Percentiles rank a stretch among this genome's conserved stretches.
Evolutionary conservation across 192 early-diverging fungal genomes (phyloP).

Genomic region (Funneliformis mosseae): DNA sequence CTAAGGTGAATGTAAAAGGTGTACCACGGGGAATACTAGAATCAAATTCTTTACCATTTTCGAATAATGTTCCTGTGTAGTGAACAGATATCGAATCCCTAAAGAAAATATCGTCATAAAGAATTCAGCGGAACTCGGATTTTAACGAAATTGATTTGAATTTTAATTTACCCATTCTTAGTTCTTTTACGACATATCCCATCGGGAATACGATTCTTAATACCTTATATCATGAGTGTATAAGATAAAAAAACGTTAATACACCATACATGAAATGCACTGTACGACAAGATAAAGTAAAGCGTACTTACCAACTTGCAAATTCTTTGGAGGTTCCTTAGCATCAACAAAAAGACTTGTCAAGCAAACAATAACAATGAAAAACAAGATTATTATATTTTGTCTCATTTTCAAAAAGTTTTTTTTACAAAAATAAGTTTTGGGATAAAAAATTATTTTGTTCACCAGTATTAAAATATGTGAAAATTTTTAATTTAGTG

Average conservation of each 20-base stretch:
- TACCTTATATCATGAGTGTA: conserved; percentile 11
- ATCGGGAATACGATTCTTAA: conserved; percentile 28
- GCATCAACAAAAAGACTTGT: conserved; percentile 8
- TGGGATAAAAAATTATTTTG: too few relatives aligned
- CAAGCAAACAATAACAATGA: conserved; percentile 6
- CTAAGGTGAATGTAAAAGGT: conserved; percentile 75
- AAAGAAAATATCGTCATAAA: not conserved
- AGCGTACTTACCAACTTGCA: conserved; percentile 29
- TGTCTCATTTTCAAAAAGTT: not conserved
- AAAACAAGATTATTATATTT: conserved; percentile 10
- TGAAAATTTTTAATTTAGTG: too few relatives aligned
- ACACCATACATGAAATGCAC: not conserved
- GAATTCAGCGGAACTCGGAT: not conserved
- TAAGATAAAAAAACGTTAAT: not conserved
- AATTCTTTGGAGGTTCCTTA: conserved; percentile 26
- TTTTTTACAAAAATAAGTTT: not conserved
- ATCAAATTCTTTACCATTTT: conserved; percentile 72
- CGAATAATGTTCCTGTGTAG: conserved; percentile 71
- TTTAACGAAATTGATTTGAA: not conserved
- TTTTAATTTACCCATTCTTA: conserved; percentile 20
- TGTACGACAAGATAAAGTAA: too few relatives aligned
- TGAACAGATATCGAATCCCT: conserved; percentile 75
- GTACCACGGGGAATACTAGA: conserved; percentile 63
- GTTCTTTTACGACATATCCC: conserved; percentile 20
- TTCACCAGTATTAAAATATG: too few relatives aligned